A percentile compares a stretch with the other conserved stretches of the same genome.
Evolutionary conservation across 352 stramenopile species (phyloP).

Genomic region (Thraustotheca clavata): DNA sequence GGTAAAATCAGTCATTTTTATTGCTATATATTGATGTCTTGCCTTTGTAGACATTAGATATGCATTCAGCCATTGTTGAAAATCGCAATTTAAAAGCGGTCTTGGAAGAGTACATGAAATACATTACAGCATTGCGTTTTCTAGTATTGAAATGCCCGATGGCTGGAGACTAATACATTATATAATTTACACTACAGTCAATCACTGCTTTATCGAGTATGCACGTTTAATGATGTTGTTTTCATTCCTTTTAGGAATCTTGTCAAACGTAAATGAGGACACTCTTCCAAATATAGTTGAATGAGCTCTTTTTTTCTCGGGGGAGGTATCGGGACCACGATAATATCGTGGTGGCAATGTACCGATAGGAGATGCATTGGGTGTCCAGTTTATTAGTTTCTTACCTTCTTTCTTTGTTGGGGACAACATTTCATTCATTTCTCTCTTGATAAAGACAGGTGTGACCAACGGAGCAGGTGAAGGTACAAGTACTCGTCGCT

Average conservation of each 20-base stretch:
- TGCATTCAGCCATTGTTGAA: neutral
- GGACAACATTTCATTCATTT: neutral
- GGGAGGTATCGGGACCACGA: constrained; percentile 34
- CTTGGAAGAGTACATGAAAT: constrained; percentile 3
- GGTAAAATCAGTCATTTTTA: neutral
- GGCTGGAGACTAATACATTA: neutral
- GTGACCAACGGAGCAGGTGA: neutral
- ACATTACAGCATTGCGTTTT: neutral
- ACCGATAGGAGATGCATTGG: too few species aligned
- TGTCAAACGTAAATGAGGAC: constrained; percentile 71
- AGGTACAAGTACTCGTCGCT: neutral
- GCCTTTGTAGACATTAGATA: neutral
- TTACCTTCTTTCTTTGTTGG: neutral
- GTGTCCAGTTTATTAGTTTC: too few species aligned
- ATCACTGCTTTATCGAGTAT: neutral
- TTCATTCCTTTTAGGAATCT: neutral
- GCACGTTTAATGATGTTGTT: neutral
- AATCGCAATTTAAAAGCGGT: neutral
- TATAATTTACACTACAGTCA: constrained; percentile 4
- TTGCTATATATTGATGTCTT: too few species aligned
- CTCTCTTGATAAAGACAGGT: neutral
- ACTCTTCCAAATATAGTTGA: constrained; percentile 68
- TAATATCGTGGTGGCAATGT: constrained; percentile 65
- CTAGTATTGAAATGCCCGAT: neutral
- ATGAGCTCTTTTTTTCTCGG: constrained; percentile 65